A percentile compares a stretch with the other conserved stretches of the same genome.
These are phyloP conservation scores for Apiotrichum brassicae DNA, from an alignment of 1,284 basidiomycete genomes.

Conservation along the genomic window DNA sequence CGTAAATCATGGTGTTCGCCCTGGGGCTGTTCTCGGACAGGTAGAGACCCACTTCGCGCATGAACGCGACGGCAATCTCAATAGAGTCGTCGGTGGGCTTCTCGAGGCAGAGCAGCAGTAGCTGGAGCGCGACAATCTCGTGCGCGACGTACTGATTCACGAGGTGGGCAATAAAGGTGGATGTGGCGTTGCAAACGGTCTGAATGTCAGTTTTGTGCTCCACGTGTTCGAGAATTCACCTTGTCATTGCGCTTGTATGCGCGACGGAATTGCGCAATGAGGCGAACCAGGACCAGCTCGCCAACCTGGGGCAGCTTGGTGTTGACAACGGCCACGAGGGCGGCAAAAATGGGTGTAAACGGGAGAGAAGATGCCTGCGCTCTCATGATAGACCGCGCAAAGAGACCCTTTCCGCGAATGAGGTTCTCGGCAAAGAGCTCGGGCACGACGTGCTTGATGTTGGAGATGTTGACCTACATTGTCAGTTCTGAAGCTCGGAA, in stretches of 20 bases:
- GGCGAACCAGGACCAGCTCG: conserved; percentile 77
- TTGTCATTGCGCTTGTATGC: conserved; percentile 98
- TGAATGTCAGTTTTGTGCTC: conserved; percentile 34
- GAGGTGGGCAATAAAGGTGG: conserved; percentile 92
- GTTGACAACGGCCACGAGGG: conserved; percentile 90
- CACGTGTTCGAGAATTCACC: conserved; percentile 51
- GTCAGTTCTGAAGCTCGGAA: neutral
- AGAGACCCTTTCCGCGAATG: conserved; percentile 80
- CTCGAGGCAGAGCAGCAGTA: conserved; percentile 87
- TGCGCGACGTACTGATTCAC: conserved; percentile 94
- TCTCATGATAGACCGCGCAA: conserved; percentile 92
- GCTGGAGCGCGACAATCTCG: conserved; percentile 90
- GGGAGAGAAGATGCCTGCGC: conserved; percentile 94
- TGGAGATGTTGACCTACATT: conserved; percentile 63
- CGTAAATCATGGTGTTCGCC: conserved; percentile 86
- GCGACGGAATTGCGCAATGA: conserved; percentile 91
- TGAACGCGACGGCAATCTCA: conserved; percentile 96
- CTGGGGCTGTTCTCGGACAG: conserved; percentile 89
- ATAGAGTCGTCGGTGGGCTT: conserved; percentile 96
- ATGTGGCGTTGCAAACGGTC: conserved; percentile 88
- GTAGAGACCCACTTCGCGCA: conserved; percentile 94
- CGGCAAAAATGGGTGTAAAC: conserved; percentile 95
- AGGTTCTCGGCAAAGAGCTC: conserved; percentile 90
- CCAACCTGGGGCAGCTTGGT: conserved; percentile 95
- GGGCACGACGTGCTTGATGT: conserved; percentile 95